Percentiles rank a stretch among this genome's conserved stretches.
Conservation (phyloP, 495 filamentous ascomycete species). For the Tuber microsphaerosporum region DNA sequence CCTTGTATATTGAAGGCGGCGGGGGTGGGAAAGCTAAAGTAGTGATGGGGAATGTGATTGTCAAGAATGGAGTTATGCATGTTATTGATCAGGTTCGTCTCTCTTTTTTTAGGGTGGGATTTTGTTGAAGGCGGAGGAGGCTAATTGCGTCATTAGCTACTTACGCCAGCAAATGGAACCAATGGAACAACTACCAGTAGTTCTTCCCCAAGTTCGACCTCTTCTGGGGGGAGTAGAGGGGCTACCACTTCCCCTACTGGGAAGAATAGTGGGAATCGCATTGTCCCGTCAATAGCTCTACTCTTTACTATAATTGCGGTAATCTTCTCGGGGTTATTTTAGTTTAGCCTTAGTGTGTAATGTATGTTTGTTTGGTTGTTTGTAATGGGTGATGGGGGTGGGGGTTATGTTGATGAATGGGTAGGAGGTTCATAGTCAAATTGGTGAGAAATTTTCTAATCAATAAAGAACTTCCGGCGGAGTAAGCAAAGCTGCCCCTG, state of each 20-base stretch:
- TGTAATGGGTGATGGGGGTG: background rate
- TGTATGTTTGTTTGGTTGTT: background rate
- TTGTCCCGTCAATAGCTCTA: background rate
- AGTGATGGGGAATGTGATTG: background rate
- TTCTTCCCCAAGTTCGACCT: background rate
- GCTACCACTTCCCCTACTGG: background rate
- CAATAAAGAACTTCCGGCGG: background rate
- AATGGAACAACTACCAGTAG: background rate
- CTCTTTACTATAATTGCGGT: background rate
- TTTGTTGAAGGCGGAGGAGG: background rate
- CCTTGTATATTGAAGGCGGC: background rate
- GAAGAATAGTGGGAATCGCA: background rate
- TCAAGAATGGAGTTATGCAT: background rate
- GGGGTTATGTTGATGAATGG: background rate
- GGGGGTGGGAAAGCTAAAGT: background rate
- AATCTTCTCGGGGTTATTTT: background rate
- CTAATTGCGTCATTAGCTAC: background rate
- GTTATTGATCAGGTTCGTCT: background rate
- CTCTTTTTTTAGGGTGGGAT: background rate
- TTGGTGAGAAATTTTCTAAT: background rate
- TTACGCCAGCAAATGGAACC: background rate
- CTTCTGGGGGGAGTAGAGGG: background rate
- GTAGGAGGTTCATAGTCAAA: background rate
- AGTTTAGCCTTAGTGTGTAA: background rate
- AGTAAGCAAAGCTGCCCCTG: background rate